A percentile compares a stretch with the other conserved stretches of the same genome.
phyloP scores from a whole-genome alignment of 2,329 filamentous ascomycete genomes.

The Sphaerulina populicola region DNA sequence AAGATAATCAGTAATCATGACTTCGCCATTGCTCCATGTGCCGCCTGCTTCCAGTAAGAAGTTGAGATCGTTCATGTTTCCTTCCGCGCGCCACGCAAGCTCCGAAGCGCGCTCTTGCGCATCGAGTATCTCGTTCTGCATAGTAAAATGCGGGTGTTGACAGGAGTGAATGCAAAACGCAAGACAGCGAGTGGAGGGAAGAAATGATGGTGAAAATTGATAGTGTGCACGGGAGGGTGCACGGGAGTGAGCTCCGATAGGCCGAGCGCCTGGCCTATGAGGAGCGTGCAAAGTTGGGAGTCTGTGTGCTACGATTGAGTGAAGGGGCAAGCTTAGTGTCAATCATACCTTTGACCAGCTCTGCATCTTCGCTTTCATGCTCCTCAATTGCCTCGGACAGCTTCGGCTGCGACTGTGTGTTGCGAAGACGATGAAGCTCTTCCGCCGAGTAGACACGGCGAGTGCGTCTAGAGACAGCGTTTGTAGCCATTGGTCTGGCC shows the following conservation, averaged over 20 bases:
- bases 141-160: neutral
- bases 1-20: constrained; percentile 15
- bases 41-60: no score
- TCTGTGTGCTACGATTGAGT: constrained; percentile 3
- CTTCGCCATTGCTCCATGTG: neutral
- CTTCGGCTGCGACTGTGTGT: constrained; percentile 30
- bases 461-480: constrained; percentile 17
- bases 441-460: constrained; percentile 35
- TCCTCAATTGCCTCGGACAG: constrained; percentile 32
- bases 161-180: constrained; percentile 3
- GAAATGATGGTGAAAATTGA: constrained; percentile 2
- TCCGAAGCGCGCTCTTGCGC: neutral
- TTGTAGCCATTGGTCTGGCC: constrained; percentile 11
- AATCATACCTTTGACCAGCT: constrained; percentile 33
- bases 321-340: neutral
- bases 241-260: constrained; percentile 10
- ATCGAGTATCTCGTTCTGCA: neutral
- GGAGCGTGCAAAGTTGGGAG: neutral
- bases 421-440: constrained; percentile 31
- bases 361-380: constrained; percentile 32
- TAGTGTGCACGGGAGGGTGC: constrained; percentile 1
- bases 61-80: no score
- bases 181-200: neutral
- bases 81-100: no score
- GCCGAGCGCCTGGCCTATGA: constrained; percentile 5